These are phyloP conservation scores for Stachybotrys elegans DNA, from an alignment of 2,329 filamentous ascomycete species.

Conservation along the genomic window DNA sequence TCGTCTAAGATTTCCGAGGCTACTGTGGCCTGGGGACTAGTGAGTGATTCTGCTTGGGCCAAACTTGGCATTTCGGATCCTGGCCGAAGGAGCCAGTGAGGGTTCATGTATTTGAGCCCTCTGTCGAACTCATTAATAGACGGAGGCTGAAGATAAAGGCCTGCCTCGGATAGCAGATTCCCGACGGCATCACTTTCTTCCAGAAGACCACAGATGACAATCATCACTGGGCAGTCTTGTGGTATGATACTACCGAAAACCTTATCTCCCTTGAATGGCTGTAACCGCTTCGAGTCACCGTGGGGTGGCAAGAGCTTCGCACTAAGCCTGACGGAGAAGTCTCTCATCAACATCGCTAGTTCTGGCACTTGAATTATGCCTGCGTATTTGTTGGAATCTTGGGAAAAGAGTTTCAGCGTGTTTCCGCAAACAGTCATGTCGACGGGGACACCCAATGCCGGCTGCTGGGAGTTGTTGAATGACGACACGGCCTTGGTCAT, in stretches of 20 bases:
- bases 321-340: not conserved
- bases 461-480: not conserved
- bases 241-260: not conserved
- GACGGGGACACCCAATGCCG: not conserved
- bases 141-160: constrained; percentile 5
- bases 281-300: not conserved
- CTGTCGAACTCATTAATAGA: not conserved
- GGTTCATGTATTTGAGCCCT: constrained; percentile 4
- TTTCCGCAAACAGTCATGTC: not conserved
- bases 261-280: not conserved
- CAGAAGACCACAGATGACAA: constrained; percentile 2
- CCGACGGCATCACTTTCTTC: not conserved
- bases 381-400: not conserved
- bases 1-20: not conserved
- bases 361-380: not conserved
- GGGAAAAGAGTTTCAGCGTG: not conserved
- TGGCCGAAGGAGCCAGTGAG: constrained; percentile 7
- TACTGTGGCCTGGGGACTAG: too few species aligned
- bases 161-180: not conserved
- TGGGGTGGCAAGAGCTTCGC: not conserved
- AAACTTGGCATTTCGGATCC: constrained; percentile 7
- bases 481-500: not conserved
- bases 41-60: too few species aligned
- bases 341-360: not conserved
- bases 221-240: not conserved